Base-by-base conservation (phyloP, 306 rosid genomes). In the Cicer arietinum region DNA sequence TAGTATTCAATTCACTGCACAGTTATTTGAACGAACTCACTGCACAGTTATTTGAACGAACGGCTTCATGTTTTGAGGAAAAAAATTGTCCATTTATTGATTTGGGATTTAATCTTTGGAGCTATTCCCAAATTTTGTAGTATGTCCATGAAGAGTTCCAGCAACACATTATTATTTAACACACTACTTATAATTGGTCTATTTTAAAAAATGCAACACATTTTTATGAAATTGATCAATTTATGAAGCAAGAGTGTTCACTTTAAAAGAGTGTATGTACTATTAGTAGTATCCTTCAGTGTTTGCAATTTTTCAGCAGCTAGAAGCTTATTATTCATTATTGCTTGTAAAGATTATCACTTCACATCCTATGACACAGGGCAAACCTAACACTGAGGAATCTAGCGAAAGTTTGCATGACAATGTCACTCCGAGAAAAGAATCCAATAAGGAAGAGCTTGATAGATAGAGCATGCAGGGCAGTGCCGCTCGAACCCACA, bases 291-390 rank as follows among this genome's bases (percentile, higher is more conserved):
- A 43, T 10, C 52, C 11, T 11, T 67, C 12, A 16, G 10, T 58
- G 64, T 57, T 63, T 63, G 42, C 69, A 44, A 17, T 59, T 67
- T 47, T 63, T 18, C n/a, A 47, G 20, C 46, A 54, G 14, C 66
- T 48, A 17, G 69, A 43, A 54, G 48, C 76, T 67, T 58, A 5
- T 52, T 51, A 30, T 47, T 59, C 58, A 3, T 58, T 47, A 50
- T 45, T 61, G 71, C 61, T 81, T 56, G 68, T 53, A 79, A 76
- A 67, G 30, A 16, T 77, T 80, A 71, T 72, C 45, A 62, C 67
- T 66, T 44, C 54, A 52, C 75, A 44, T 81, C 54, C 51, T 46
- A 64, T 79, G 73, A 74, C 63, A 51, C 88, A 89, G 96, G 87
- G 87, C 4, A 87, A 87, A 40, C 64, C 75, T 1, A 64, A 64